Percentiles rank a stretch among this genome's conserved stretches.
phyloP scores from a whole-genome alignment of 164 flowering plant species.

The Magnolia officinalis region DNA sequence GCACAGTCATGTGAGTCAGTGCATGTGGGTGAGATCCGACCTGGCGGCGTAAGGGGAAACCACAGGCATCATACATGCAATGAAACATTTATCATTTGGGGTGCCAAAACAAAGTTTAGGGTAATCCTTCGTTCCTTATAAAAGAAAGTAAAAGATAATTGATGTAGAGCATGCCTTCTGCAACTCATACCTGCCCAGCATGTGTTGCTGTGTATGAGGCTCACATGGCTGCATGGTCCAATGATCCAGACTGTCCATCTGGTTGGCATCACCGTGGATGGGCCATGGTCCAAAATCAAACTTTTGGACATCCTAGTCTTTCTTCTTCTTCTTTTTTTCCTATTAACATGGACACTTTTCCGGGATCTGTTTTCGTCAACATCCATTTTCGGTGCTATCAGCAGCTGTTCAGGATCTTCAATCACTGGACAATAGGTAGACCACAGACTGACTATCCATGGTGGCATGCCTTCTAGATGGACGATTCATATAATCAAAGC shows the following conservation, averaged over 20 bases:
- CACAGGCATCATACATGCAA: conserved; percentile 86
- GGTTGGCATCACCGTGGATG: neutral
- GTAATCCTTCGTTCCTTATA: conserved; percentile 28
- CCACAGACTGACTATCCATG: no score
- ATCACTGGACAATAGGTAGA: no score
- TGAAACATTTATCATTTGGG: conserved; percentile 93
- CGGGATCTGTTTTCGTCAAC: no score
- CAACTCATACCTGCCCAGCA: neutral
- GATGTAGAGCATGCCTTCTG: neutral
- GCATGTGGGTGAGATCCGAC: conserved; percentile 81
- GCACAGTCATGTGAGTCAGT: conserved; percentile 57
- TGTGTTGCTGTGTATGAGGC: neutral
- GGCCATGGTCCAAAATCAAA: neutral
- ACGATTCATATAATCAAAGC: no score
- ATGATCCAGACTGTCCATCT: neutral
- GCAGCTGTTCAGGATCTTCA: no score
- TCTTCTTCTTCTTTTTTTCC: no score
- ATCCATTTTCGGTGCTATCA: no score
- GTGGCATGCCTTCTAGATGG: no score
- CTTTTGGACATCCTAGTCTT: neutral
- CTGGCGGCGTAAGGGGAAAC: conserved; percentile 76
- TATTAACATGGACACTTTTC: no score
- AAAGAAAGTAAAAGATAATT: neutral
- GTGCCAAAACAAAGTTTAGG: conserved; percentile 71
- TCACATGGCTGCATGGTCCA: neutral